Evolutionary conservation across 768 basidiomycete genomes (phyloP), one percentile per base, ranked within the genome.

Genomic region (Suillus ampliporus): DNA sequence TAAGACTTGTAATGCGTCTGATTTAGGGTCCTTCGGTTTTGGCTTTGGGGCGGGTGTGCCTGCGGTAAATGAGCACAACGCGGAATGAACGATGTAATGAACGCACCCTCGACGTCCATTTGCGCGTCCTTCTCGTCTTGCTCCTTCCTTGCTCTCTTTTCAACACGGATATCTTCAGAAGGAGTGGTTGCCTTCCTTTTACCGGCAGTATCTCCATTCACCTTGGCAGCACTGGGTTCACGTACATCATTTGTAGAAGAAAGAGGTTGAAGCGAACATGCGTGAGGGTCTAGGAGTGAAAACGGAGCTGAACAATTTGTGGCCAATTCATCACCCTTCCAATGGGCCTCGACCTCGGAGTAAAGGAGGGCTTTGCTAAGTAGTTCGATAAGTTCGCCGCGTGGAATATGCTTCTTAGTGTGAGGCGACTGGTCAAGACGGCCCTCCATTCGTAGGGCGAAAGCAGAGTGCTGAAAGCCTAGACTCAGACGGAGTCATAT

Each of bases 391-490:
- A 95, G 83, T 71, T 94, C 91, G 13, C 93, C 93, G 21, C 92
- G 86, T 28, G 88, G 89, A 57, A 95, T 88, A 63, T 91, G 89
- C 70, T 89, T 90, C 65, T 83, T 80, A 63, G 88, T 83, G 65
- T 87, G 82, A 50, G 88, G 83, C 3, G 90, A 90, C 64, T 82
- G 82, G 60, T 92, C 89, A 54, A 94, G 81, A 43, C 84, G 85
- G 26, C 83, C 86, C 74, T 95, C 93, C 72, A 86, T 86, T 53
- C 87, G 86, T 35, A 95, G 79, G n/a, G 87, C 83, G 74, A 91
- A 95, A 7, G 93, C 92, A 35, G 92, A 86, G 71, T 95, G 93
- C 40, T 83, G 81, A 71, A 94, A 92, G 60, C 92, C 93, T 93
- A 61, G 44, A n/a, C n/a, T n/a, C n/a, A n/a, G n/a, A 15, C 40